Evolutionary conservation across 73 alveolate genomes (phyloP), one percentile per base, ranked within the genome.

Genomic region (Paramecium primaurelia): DNA sequence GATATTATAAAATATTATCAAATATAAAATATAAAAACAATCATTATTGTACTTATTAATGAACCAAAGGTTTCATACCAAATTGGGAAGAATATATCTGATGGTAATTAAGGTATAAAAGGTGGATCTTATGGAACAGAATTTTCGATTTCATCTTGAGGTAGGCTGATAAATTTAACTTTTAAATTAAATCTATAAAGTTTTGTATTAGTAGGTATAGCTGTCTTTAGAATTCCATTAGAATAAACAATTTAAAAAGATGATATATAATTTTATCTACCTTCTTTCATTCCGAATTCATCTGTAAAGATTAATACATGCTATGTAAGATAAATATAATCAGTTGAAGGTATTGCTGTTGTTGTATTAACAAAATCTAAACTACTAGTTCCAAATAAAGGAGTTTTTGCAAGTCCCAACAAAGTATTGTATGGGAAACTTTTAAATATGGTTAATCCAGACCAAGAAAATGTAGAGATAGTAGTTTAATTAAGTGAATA

Each of bases 61-160:
- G n/a, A 9, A 32, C 68, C 88, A 36, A 34, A 75, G 68, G 88
- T 34, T 32, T 34, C 58, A 75, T 75, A 75, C 88, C 88, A 75
- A 16, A 75, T 75, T 14, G 88, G 88, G 88, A 37, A 75, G 59
- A 75, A 75, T 16, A 75, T 75, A 75, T 75, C 88, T 22, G 58
- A 37, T 14, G 88, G 88, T 26, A 75, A 37, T 11, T 75, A 20
- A 11, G 88, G 88, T 22, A 75, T 75, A 14, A 75, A 75, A 32
- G 88, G 49, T 6, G 88, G 88, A 34, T 37, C 49, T 14, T 28
- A 25, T 68, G 84, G 84, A 28, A 68, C 9, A 26, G 10, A 4
- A 26, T 68, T 68, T 34, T 68, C 40, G 3, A 68, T 68, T 8
- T 68, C 84, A 68, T 68, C 84, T 28, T 32, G 47, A 32, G 84